These are phyloP conservation scores for Chlamydomonas reinhardtii DNA, from an alignment of 163 green algal species.

Conservation along the genomic window DNA sequence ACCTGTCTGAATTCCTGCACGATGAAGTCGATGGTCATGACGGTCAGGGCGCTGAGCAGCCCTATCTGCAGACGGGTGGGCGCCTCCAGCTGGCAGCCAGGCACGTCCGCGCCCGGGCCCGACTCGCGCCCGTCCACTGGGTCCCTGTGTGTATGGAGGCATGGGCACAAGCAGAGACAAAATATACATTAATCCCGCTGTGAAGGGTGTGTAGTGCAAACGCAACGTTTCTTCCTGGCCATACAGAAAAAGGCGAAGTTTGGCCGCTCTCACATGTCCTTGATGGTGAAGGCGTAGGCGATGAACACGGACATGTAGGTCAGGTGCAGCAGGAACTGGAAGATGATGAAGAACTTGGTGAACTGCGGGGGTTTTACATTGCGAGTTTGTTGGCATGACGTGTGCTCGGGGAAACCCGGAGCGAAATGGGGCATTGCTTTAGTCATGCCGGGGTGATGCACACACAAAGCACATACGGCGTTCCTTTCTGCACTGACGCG, in stretches of 20 bases:
- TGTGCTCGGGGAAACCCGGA: too few relatives aligned
- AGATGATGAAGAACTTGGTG: background rate
- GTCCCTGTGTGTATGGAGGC: background rate
- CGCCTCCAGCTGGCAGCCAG: conserved; percentile 30
- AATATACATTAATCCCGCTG: too few relatives aligned
- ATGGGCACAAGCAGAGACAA: too few relatives aligned
- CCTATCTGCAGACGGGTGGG: conserved; percentile 4
- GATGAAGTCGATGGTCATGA: conserved; percentile 35
- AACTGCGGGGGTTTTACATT: background rate
- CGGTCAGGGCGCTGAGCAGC: conserved; percentile 14
- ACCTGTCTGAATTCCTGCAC: conserved; percentile 38
- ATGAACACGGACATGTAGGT: conserved; percentile 41
- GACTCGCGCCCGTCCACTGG: background rate
- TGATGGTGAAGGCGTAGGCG: conserved; percentile 46
- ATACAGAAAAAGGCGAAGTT: too few relatives aligned
- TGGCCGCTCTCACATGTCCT: conserved; percentile 36
- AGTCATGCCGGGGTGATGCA: too few relatives aligned
- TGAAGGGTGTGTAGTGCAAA: too few relatives aligned
- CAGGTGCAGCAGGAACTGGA: conserved; percentile 40
- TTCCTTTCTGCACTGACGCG: too few relatives aligned
- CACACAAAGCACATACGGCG: too few relatives aligned
- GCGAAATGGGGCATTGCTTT: too few relatives aligned
- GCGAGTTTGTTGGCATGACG: too few relatives aligned
- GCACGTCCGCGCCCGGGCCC: conserved; percentile 1
- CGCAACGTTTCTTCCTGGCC: too few relatives aligned